phyloP scores from a whole-genome alignment of 345 rosid species.

The Populus nigra region DNA sequence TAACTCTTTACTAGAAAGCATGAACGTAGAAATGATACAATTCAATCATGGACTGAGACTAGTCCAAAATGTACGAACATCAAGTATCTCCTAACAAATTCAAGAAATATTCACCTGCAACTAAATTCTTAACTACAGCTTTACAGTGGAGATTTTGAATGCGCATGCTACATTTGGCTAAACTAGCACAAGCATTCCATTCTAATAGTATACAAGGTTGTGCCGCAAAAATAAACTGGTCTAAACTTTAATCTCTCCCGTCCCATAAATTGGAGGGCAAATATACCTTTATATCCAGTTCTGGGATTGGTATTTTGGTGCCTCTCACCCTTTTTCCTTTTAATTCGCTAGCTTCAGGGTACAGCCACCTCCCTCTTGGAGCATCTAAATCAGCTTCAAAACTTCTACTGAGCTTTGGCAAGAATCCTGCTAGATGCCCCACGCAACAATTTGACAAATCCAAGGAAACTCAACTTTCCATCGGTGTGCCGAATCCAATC shows the following conservation, averaged over 20 bases:
- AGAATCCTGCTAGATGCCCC: slow-evolving; percentile 68
- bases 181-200: not conserved
- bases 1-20: not conserved
- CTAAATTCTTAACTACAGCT: slow-evolving; percentile 36
- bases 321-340: not conserved
- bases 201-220: slow-evolving; percentile 2
- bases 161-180: slow-evolving; percentile 14
- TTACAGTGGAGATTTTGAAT: slow-evolving; percentile 36
- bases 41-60: slow-evolving; percentile 18
- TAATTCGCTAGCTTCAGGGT: not conserved
- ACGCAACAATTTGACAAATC: slow-evolving; percentile 83
- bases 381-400: not conserved
- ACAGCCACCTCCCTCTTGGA: not conserved
- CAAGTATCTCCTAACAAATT: slow-evolving; percentile 15
- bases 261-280: not conserved
- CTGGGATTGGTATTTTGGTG: not conserved
- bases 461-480: slow-evolving; percentile 47
- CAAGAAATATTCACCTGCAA: slow-evolving; percentile 36
- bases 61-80: slow-evolving; percentile 28
- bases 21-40: slow-evolving; percentile 20
- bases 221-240: not conserved
- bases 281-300: not conserved
- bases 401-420: slow-evolving; percentile 20
- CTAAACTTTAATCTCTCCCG: slow-evolving; percentile 3
- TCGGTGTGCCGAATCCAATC: slow-evolving; percentile 37